Evolutionary conservation across 2,329 filamentous ascomycete species (phyloP), one percentile per base, ranked within the genome.

Genomic region (Fusarium camptoceras): DNA sequence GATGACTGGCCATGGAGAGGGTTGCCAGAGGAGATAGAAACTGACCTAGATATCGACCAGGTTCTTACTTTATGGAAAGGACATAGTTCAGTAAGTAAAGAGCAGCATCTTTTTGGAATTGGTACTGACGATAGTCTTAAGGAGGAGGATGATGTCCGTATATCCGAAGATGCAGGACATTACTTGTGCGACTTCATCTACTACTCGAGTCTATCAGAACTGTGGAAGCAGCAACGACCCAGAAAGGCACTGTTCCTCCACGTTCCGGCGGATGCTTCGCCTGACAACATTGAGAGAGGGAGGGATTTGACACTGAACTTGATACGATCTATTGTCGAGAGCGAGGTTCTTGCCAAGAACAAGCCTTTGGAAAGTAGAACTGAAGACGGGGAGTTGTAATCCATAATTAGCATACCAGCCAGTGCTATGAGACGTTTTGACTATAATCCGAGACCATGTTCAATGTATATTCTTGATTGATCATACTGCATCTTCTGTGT

Each of bases 151-250:
- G 83, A 86, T 66, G 77, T 89, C 10, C 84, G 88, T 31, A 81
- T 92, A 41, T 93, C 91, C 0, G 85, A 89, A 44, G 90, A 94
- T 70, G 88, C 92, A 0, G 92, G 92, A 5, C 86, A 86, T 22
- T 94, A 91, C 77, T 83, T 94, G 18, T 94, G 92, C 79, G 92
- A 94, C 76, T 94, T 92, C 75, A 93, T 92, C 71, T 93, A 91
- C 78, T 94, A 89, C 79, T 89, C 88, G 9, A 92, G 89, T 65
- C 78, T 94, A 71, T 84, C 90, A 22, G 81, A 89, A 61, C 79
- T 89, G 37, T 82, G 81, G 73, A 86, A 84, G 75, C 78, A 82
- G 48, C 74, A 81, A 46, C 76, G 83, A 64, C 79, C 81, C 22
- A 81, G 81, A 58, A 85, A 85, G 59, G 88, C 92, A 8, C 79